phyloP scores from a whole-genome alignment of 2,329 filamentous ascomycete species.

The Catunica adiposa region DNA sequence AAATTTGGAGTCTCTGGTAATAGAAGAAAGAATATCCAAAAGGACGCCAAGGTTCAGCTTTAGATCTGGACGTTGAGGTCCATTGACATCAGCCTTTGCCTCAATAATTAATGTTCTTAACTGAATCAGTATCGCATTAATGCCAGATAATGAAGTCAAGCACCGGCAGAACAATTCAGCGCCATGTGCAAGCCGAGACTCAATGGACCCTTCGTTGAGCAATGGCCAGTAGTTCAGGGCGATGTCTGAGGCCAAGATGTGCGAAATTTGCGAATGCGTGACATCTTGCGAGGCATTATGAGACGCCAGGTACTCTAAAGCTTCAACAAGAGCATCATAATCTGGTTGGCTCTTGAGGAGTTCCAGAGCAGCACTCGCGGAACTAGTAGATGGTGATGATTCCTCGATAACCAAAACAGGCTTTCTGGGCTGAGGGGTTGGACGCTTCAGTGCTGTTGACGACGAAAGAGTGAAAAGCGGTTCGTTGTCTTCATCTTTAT shows the following conservation, averaged over 20 bases:
- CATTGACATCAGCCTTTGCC: slow-evolving; percentile 25
- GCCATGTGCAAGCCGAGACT: slow-evolving; percentile 20
- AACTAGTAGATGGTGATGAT: slow-evolving; percentile 14
- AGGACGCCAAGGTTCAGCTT: slow-evolving; percentile 28
- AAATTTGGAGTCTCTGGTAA: slow-evolving; percentile 1
- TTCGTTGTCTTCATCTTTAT: slow-evolving; percentile 20
- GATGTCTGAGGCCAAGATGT: slow-evolving; percentile 56
- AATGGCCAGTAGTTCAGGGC: slow-evolving; percentile 68
- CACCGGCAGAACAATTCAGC: slow-evolving; percentile 29
- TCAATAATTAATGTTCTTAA: slow-evolving; percentile 45
- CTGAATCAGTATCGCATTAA: slow-evolving; percentile 61
- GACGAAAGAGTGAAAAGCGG: slow-evolving; percentile 21
- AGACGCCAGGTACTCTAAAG: slow-evolving; percentile 33
- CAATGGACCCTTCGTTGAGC: slow-evolving; percentile 31
- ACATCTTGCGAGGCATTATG: background rate
- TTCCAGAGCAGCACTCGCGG: slow-evolving; percentile 38
- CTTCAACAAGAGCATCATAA: slow-evolving; percentile 35
- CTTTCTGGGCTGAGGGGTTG: background rate
- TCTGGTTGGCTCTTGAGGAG: slow-evolving; percentile 45
- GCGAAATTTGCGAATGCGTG: slow-evolving; percentile 42
- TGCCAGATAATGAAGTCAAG: slow-evolving; percentile 26
- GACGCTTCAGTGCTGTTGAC: background rate
- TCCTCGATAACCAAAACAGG: background rate
- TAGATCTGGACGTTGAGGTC: slow-evolving; percentile 26
- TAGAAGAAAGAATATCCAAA: slow-evolving; percentile 27